Base-by-base conservation (phyloP, 2,329 filamentous ascomycete species). In the Fusarium piperis region DNA sequence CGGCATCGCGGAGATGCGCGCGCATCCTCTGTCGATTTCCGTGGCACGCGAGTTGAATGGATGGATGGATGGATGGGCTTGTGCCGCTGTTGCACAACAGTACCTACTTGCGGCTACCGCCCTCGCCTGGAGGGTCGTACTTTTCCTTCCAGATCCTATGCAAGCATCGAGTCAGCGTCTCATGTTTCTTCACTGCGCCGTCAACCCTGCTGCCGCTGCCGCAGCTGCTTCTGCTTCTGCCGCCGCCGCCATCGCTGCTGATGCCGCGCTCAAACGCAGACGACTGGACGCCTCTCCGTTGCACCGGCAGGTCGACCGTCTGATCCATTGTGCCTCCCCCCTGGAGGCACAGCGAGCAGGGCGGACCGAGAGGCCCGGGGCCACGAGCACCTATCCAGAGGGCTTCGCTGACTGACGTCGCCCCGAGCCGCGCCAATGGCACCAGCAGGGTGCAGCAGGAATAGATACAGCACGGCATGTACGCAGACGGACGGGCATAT, bases 131-230 rank as follows among this genome's bases (percentile, higher is more conserved):
- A 35, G 87, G 85, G 76, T 88, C 88, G 84, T 98, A 98, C 84
- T 98, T 98, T 70, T 97, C 94, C 81, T 98, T 98, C 94, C 95
- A 98, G 79, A 98, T 98, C 95, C 94, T 97, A 79, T 65, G 56
- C 63, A 62, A 44, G 28, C 61, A 57, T 58, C 59, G 58, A 57
- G 65, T 76, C 64, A 76, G 74, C 53, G 23, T 57, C 53, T 60
- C 41, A 18, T 60, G 30, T 48, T 51, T 38, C 39, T 48, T 26
- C 23, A 26, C 44, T 48, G 44, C 44, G 30, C 44, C 30, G 16
- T 30, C 44, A 26, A 48, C 44, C 44, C 44, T 48, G 44, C 10
- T 48, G 23, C 44, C n/a, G 18, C 38, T 41, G 5, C 38, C 28
- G 15, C 44, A 28, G 23, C 15, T n/a, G 41, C 15, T 8, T n/a